Percentiles rank a stretch among this genome's conserved stretches.
Conservation (phyloP, 768 basidiomycete species). For the Mycena filopes region DNA sequence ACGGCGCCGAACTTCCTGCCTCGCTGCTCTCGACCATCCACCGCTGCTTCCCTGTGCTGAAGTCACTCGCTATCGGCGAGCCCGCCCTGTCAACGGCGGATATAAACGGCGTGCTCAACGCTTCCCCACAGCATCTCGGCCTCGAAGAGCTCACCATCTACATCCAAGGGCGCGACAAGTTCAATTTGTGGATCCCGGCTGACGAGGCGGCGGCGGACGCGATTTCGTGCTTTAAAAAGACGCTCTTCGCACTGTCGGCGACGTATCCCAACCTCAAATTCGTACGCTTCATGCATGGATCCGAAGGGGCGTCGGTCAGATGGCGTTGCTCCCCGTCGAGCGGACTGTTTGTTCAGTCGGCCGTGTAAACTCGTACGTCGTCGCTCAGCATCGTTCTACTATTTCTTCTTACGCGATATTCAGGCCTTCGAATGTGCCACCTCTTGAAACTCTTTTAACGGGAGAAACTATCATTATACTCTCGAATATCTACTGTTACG, state of each 20-base stretch:
- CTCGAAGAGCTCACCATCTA: slow-evolving; percentile 19
- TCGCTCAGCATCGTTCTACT: no score
- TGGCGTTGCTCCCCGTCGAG: slow-evolving; percentile 25
- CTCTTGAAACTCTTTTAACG: no score
- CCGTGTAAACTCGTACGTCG: background rate
- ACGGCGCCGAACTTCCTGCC: slow-evolving; percentile 26
- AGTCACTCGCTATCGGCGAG: slow-evolving; percentile 18
- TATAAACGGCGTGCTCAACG: slow-evolving; percentile 10
- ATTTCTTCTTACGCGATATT: no score
- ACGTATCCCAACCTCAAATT: slow-evolving; percentile 16
- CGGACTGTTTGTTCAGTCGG: slow-evolving; percentile 22
- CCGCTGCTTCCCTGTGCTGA: slow-evolving; percentile 15
- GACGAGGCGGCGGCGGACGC: slow-evolving; percentile 28
- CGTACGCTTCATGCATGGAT: slow-evolving; percentile 24
- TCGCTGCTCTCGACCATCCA: slow-evolving; percentile 27
- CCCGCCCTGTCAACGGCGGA: slow-evolving; percentile 25
- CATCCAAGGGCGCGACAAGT: slow-evolving; percentile 32
- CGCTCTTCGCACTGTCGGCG: background rate
- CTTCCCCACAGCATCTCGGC: slow-evolving; percentile 2
- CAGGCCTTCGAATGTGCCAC: no score
- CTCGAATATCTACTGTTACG: no score
- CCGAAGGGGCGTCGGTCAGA: slow-evolving; percentile 13
- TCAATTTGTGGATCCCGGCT: slow-evolving; percentile 30
- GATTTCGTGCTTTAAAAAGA: slow-evolving; percentile 27
- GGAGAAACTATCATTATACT: no score